Percentiles rank a stretch among this genome's conserved stretches.
These are phyloP conservation scores for Lichtheimia corymbifera DNA, from an alignment of 371 early-diverging fungal genomes.

Conservation along the genomic window DNA sequence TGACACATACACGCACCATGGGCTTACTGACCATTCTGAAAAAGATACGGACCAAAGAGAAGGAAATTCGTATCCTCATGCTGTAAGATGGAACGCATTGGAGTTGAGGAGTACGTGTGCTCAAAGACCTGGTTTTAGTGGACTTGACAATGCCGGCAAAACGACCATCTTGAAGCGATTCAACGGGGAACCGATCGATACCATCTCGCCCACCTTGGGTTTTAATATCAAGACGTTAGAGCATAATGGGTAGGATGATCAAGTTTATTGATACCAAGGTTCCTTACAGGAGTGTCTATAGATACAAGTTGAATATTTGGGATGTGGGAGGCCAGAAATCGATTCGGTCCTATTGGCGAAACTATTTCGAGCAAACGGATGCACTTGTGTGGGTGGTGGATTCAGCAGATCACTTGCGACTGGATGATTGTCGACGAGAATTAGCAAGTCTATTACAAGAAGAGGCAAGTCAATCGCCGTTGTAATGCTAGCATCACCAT, in stretches of 20 bases:
- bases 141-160: slow-evolving; percentile 99
- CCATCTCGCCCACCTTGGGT: slow-evolving; percentile 97
- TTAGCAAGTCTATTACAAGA: slow-evolving; percentile 79
- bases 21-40: slow-evolving; percentile 93
- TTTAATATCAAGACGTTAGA: slow-evolving; percentile 95
- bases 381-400: slow-evolving; percentile 99
- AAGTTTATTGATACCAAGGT: no score
- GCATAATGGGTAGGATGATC: slow-evolving; percentile 44
- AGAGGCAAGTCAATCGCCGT: slow-evolving; percentile 43
- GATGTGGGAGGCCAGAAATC: slow-evolving; percentile 99
- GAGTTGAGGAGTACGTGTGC: not conserved
- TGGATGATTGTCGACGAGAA: slow-evolving; percentile 83
- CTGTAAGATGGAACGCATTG: slow-evolving; percentile 55
- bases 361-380: slow-evolving; percentile 99
- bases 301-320: slow-evolving; percentile 53
- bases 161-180: slow-evolving; percentile 96
- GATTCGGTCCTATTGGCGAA: slow-evolving; percentile 98
- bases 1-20: slow-evolving; percentile 53
- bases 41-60: slow-evolving; percentile 83
- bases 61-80: slow-evolving; percentile 89
- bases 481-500: not conserved
- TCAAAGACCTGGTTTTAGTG: slow-evolving; percentile 51
- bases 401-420: slow-evolving; percentile 82
- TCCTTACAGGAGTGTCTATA: not conserved
- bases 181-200: slow-evolving; percentile 87